Percentiles rank a stretch among this genome's conserved stretches.
These are phyloP conservation scores for Coccomyxa subellipsoidea DNA, from an alignment of 163 green algal species.

Conservation along the genomic window DNA sequence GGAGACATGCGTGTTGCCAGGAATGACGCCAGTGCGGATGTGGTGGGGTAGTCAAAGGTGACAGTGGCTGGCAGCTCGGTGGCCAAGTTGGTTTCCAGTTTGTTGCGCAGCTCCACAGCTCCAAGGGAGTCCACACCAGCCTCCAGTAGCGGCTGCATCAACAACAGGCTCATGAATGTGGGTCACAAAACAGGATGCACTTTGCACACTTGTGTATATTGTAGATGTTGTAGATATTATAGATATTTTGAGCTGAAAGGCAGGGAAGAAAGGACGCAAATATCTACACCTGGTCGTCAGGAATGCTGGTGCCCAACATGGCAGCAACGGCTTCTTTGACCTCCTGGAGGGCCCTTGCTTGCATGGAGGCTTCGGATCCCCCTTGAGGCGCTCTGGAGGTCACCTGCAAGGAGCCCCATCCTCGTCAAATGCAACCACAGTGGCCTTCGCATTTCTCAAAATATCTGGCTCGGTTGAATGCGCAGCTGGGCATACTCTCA, in stretches of 20 bases:
- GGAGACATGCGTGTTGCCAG: not conserved
- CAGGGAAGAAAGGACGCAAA: too few relatives aligned
- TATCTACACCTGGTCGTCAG: not conserved
- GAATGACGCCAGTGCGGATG: slow-evolving; percentile 36
- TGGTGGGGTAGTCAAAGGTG: slow-evolving; percentile 88
- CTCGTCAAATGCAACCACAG: not conserved
- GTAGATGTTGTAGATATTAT: too few relatives aligned
- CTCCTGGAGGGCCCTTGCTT: not conserved
- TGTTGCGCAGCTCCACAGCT: slow-evolving; percentile 81
- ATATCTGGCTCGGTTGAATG: too few relatives aligned
- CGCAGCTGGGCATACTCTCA: too few relatives aligned
- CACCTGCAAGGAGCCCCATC: not conserved
- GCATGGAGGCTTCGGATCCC: not conserved
- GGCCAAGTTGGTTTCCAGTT: slow-evolving; percentile 49
- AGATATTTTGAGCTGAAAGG: too few relatives aligned
- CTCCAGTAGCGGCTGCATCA: slow-evolving; percentile 61
- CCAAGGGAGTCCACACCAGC: slow-evolving; percentile 84
- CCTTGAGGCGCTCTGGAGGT: not conserved
- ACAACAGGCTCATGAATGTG: too few relatives aligned
- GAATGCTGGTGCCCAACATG: not conserved
- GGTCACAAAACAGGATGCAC: too few relatives aligned
- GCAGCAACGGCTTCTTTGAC: not conserved
- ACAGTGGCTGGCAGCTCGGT: slow-evolving; percentile 72
- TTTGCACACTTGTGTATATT: too few relatives aligned
- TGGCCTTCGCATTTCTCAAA: too few relatives aligned